Conservation (phyloP, 352 stramenopile genomes). For the Peronospora belbahrii region DNA sequence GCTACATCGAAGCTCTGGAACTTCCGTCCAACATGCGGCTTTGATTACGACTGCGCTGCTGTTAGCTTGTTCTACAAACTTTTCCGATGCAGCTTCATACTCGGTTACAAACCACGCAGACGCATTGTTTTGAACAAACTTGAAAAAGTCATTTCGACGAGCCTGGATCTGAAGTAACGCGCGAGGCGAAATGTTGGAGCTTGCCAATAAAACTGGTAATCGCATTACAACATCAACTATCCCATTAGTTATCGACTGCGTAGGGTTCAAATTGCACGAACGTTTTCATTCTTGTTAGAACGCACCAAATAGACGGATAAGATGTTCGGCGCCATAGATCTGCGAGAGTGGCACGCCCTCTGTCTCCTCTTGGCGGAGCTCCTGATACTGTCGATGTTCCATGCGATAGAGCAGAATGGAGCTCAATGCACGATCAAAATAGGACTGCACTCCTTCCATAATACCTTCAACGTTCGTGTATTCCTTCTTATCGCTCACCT, state of each 20-base stretch:
- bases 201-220: conserved; percentile 65
- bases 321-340: conserved; percentile 88
- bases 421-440: conserved; percentile 86
- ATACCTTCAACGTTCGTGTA: conserved; percentile 80
- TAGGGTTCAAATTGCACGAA: no score
- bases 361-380: conserved; percentile 50
- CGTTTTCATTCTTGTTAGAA: conserved; percentile 11
- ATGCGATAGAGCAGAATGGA: conserved; percentile 89
- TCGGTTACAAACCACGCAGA: conserved; percentile 59
- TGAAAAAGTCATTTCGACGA: conserved; percentile 77
- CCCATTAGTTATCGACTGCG: neutral
- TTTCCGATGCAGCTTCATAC: conserved; percentile 50
- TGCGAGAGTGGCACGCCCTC: conserved; percentile 65
- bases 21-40: no score
- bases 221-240: conserved; percentile 42
- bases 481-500: conserved; percentile 60
- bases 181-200: conserved; percentile 46
- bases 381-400: conserved; percentile 85
- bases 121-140: conserved; percentile 76
- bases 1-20: conserved; percentile 7
- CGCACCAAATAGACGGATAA: conserved; percentile 86
- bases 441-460: conserved; percentile 80
- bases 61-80: conserved; percentile 41
- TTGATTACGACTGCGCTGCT: conserved; percentile 7
- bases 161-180: conserved; percentile 60